Conservation (phyloP, 352 stramenopile genomes). For the Pythium apleroticum region DNA sequence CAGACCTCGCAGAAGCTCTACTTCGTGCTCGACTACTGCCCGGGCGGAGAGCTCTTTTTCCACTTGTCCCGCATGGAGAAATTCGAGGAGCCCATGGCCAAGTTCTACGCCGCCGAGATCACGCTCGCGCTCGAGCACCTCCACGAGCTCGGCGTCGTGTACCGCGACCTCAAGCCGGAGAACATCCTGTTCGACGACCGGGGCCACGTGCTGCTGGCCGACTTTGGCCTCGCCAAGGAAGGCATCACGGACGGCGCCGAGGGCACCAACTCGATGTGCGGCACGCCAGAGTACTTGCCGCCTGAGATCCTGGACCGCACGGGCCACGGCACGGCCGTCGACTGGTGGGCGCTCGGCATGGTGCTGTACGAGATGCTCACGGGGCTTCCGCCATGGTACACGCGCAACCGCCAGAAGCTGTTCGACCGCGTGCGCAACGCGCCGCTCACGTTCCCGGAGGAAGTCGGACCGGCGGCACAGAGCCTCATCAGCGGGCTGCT, state of each 20-base stretch:
- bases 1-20: conserved; percentile 91
- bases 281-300: conserved; percentile 91
- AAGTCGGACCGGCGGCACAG: conserved; percentile 66
- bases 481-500: conserved; percentile 85
- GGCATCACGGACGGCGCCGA: conserved; percentile 81
- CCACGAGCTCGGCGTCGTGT: conserved; percentile 88
- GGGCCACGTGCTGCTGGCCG: conserved; percentile 74
- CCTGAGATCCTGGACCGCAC: conserved; percentile 90
- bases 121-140: conserved; percentile 86
- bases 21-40: conserved; percentile 92
- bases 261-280: conserved; percentile 89
- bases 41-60: conserved; percentile 90
- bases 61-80: conserved; percentile 89
- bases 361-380: conserved; percentile 95
- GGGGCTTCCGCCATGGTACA: conserved; percentile 91
- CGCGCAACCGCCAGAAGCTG: conserved; percentile 91
- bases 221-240: conserved; percentile 89
- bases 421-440: conserved; percentile 89
- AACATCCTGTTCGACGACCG: conserved; percentile 85
- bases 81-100: conserved; percentile 85
- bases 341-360: conserved; percentile 93
- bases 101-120: conserved; percentile 92
- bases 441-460: conserved; percentile 86
- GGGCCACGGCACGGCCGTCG: conserved; percentile 88
- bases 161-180: conserved; percentile 86